Evolutionary conservation across 2,329 filamentous ascomycete genomes (phyloP).

Genomic region (Bipolaris sorokiniana): DNA sequence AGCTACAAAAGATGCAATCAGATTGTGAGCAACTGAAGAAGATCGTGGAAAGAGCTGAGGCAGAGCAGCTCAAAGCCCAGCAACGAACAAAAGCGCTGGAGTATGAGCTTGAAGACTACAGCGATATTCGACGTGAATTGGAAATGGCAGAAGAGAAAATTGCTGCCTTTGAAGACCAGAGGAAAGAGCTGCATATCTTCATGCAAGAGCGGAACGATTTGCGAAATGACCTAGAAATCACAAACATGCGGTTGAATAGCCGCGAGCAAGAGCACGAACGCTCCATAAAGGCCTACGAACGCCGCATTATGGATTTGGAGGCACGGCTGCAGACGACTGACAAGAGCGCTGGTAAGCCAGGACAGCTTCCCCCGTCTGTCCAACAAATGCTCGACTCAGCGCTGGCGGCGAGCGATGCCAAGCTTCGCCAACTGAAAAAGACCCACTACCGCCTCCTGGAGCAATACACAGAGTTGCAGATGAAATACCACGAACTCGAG

Average conservation of each 20-base stretch:
- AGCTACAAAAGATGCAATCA: slow-evolving; percentile 63
- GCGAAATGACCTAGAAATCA: slow-evolving; percentile 63
- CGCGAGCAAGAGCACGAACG: slow-evolving; percentile 59
- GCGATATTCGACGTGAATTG: slow-evolving; percentile 47
- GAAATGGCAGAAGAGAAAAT: slow-evolving; percentile 44
- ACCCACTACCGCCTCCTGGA: slow-evolving; percentile 59
- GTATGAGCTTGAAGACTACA: slow-evolving; percentile 68
- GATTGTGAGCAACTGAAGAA: slow-evolving; percentile 70
- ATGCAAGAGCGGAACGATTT: slow-evolving; percentile 65
- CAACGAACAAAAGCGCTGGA: slow-evolving; percentile 62
- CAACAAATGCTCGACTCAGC: slow-evolving; percentile 58
- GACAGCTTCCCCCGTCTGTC: slow-evolving; percentile 48
- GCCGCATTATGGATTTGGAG: slow-evolving; percentile 57
- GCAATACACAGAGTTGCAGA: slow-evolving; percentile 58
- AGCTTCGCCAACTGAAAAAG: slow-evolving; percentile 58
- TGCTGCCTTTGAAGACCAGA: slow-evolving; percentile 37
- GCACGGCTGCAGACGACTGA: slow-evolving; percentile 35
- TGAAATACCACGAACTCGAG: slow-evolving; percentile 52
- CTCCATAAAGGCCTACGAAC: slow-evolving; percentile 56
- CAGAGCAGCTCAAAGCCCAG: slow-evolving; percentile 63
- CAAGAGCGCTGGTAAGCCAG: slow-evolving; percentile 33
- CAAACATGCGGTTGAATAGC: slow-evolving; percentile 64
- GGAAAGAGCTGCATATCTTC: slow-evolving; percentile 57
- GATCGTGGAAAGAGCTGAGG: slow-evolving; percentile 72
- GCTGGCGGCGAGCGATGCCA: slow-evolving; percentile 55